Base-by-base conservation (phyloP, 768 basidiomycete species). In the Boletus edulis region DNA sequence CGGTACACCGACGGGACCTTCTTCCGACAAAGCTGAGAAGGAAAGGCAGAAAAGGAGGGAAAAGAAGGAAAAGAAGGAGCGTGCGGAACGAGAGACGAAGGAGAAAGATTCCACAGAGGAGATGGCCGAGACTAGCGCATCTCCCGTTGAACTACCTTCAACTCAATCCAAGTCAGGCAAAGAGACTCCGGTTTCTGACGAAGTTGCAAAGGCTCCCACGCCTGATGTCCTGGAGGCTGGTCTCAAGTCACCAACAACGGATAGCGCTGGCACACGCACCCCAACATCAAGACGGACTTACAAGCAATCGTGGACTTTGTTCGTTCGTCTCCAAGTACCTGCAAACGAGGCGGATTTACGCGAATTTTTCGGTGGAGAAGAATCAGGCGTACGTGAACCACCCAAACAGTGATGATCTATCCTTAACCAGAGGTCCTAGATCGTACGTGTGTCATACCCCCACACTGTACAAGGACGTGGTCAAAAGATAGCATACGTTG, bases 291-390 rank as follows among this genome's bases (percentile, higher is more conserved):
- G 78, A 45, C 80, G 82, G 53, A 80, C 82, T 0, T 74, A 80
- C 29, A 78, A 89, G 39, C 83, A 89, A 68, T 90, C 91, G 6
- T 91, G 86, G 86, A 94, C 92, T 9, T 79, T 94, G 49, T 94
- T 91, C 71, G 83, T 94, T 79, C 83, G 86, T 58, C 77, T 87
- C 73, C 69, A 76, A 17, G 61, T 75, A 9, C 67, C 78, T 13
- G 75, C 81, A 6, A 79, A 69, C 11, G 92, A 94, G 60, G 60
- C 70, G 0, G 89, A 92, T 46, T 65, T 94, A 9, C 79, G 81
- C 51, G 87, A 88, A 17, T 92, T 91, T 73, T 94, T 89, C 66
- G 82, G 79, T 10, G 88, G 86, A 10, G 83, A 85, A 1, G 81
- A 83, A 68, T 76, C 72, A 34, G 87, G 86, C 51, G 88, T 91